Evolutionary conservation across 192 early-diverging fungal genomes (phyloP), one percentile per base, ranked within the genome.

Genomic region (Podochytrium sp.): DNA sequence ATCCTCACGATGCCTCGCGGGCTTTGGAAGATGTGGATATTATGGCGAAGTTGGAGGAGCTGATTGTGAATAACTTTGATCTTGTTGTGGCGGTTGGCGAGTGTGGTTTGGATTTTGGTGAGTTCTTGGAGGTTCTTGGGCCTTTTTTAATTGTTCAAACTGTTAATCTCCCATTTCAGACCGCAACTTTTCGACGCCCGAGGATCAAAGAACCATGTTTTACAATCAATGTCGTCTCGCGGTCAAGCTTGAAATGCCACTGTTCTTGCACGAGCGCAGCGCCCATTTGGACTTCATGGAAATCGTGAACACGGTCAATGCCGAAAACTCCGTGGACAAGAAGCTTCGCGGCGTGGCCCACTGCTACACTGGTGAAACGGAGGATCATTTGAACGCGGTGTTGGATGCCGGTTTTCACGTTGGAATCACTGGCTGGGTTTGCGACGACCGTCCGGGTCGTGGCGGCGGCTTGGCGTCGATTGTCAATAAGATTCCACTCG

Each of bases 371-470:
- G 95, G 93, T 18, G 77, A 85, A 0, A 37, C 86, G 1, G 90
- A 87, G 7, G 92, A 94, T 65, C 81, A 89, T 76, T 76, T 88
- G 55, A 61, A 83, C 39, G 76, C 85, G 32, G 69, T 93, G 35
- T 83, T 88, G 4, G 79, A 60, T 39, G 78, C 95, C 42, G 94
- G 85, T 2, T 80, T 97, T 25, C 92, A 90, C 77, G 92, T 99
- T 78, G 96, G 97, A n/a, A 86, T 99, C 75, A 99, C 96, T 73
- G 97, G 97, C 0, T 99, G 97, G 83, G 57, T 98, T 12, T 55
- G 65, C n/a, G 76, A 74, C 71, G 41, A 74, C 42, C 29, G 79
- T 49, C 53, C 65, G 41, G 76, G 79, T 12, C 53, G 79, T 20
- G 79, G 79, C 1, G 67, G 37, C 14, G 76, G 73, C 20, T 41